Conservation (phyloP, 73 alveolate genomes). For the Blepharisma stoltei region DNA sequence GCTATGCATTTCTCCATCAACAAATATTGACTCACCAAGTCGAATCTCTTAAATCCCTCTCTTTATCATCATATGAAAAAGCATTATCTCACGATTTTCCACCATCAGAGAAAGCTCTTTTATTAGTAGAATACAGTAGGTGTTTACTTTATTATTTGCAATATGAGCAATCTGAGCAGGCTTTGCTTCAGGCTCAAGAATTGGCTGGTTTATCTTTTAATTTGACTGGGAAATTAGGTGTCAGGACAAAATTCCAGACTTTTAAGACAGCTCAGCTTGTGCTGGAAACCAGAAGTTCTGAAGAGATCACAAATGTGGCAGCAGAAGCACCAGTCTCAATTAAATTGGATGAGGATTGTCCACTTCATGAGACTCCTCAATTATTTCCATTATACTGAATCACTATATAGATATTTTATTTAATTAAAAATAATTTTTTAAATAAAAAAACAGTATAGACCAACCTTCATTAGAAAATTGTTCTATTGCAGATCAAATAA, state of each 20-base stretch:
- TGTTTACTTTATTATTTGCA: constrained; percentile 44
- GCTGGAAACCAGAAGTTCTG: constrained; percentile 57
- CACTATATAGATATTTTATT: too few species aligned
- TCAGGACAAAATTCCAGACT: constrained; percentile 88
- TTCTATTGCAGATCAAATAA: constrained; percentile 80
- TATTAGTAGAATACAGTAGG: not conserved
- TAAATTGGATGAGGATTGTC: constrained; percentile 77
- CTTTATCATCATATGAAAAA: not conserved
- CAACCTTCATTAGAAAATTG: constrained; percentile 64
- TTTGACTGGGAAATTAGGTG: constrained; percentile 94
- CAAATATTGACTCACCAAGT: constrained; percentile 23
- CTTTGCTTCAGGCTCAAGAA: constrained; percentile 68
- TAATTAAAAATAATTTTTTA: too few species aligned
- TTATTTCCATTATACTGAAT: too few species aligned
- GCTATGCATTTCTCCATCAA: constrained; percentile 10
- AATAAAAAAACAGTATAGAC: too few species aligned
- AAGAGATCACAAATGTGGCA: constrained; percentile 40
- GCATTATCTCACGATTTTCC: not conserved
- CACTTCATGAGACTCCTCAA: constrained; percentile 80
- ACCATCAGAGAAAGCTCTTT: not conserved
- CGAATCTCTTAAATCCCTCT: not conserved
- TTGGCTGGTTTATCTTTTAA: constrained; percentile 70
- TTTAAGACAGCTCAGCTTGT: constrained; percentile 86
- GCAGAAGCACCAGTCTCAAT: constrained; percentile 53
- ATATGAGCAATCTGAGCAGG: constrained; percentile 68